Evolutionary conservation across 108 stramenopile species (phyloP).

Genomic region (Cyclotella distinguenda): DNA sequence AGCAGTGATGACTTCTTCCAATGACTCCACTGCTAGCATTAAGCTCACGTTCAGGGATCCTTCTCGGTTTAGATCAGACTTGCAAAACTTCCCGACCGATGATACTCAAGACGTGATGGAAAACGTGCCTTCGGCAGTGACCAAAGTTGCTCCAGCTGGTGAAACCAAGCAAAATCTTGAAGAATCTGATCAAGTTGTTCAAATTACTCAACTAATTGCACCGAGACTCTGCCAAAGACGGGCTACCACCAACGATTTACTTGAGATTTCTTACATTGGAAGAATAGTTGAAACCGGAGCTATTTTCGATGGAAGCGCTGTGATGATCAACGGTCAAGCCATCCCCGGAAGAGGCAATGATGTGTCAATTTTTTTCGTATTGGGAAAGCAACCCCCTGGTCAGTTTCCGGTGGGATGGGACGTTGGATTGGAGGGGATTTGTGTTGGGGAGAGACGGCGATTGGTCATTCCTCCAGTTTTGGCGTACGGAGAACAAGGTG

Average conservation of each 20-base stretch:
- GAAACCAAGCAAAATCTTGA: conserved; percentile 72
- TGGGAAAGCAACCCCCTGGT: conserved; percentile 88
- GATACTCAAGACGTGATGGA: neutral
- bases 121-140: conserved; percentile 45
- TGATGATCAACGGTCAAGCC: conserved; percentile 72
- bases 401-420: conserved; percentile 90
- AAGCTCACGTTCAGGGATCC: conserved; percentile 74
- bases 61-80: conserved; percentile 46
- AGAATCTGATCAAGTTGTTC: conserved; percentile 71
- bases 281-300: conserved; percentile 66
- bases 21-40: conserved; percentile 19
- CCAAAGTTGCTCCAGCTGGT: conserved; percentile 79
- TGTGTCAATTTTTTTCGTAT: conserved; percentile 75
- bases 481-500: conserved; percentile 71
- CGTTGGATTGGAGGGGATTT: conserved; percentile 67
- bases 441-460: conserved; percentile 75
- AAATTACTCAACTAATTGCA: conserved; percentile 69
- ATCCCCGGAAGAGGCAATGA: conserved; percentile 87
- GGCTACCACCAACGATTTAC: conserved; percentile 68
- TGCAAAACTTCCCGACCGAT: conserved; percentile 41
- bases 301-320: conserved; percentile 79
- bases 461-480: conserved; percentile 78
- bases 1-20: conserved; percentile 12
- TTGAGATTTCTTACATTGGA: conserved; percentile 82
- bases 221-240: conserved; percentile 73